Evolutionary conservation across 78 protist genomes (phyloP).

Genomic region (Salpingoeca rosetta): DNA sequence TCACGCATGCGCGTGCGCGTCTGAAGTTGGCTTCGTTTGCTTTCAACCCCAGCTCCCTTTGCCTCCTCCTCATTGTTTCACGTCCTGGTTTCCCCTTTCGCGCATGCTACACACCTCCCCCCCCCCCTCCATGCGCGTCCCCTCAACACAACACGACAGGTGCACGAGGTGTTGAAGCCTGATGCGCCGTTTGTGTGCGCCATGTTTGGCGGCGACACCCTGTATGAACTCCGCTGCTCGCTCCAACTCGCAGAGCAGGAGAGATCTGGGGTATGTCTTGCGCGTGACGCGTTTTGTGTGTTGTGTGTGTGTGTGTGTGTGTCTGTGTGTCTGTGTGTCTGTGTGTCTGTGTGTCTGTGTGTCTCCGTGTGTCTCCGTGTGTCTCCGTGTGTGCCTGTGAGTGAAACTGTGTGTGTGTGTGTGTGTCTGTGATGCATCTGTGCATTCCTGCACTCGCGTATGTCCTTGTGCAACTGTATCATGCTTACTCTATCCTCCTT

Average conservation of each 20-base stretch:
- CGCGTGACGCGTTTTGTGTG: neutral
- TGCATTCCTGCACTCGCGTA: neutral
- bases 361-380: neutral
- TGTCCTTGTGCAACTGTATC: neutral
- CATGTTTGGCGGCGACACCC: conserved; percentile 22
- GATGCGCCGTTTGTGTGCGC: conserved; percentile 19
- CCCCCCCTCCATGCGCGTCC: too few species aligned
- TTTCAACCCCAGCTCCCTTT: too few species aligned
- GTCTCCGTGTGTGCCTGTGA: neutral
- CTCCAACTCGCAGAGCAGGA: conserved; percentile 22
- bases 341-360: neutral
- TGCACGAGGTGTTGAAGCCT: conserved; percentile 5
- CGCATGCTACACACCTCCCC: too few species aligned
- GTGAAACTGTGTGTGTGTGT: neutral
- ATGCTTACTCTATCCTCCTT: neutral
- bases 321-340: neutral
- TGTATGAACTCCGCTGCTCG: conserved; percentile 15
- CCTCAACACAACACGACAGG: too few species aligned
- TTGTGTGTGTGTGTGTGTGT: neutral
- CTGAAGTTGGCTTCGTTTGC: too few species aligned
- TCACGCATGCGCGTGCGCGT: too few species aligned
- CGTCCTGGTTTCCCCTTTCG: too few species aligned
- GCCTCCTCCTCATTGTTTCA: too few species aligned
- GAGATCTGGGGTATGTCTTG: conserved; percentile 1
- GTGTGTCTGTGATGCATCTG: neutral